Evolutionary conservation across 2,329 filamentous ascomycete species (phyloP), one percentile per base, ranked within the genome.

Genomic region (Microsporum ferrugineum): DNA sequence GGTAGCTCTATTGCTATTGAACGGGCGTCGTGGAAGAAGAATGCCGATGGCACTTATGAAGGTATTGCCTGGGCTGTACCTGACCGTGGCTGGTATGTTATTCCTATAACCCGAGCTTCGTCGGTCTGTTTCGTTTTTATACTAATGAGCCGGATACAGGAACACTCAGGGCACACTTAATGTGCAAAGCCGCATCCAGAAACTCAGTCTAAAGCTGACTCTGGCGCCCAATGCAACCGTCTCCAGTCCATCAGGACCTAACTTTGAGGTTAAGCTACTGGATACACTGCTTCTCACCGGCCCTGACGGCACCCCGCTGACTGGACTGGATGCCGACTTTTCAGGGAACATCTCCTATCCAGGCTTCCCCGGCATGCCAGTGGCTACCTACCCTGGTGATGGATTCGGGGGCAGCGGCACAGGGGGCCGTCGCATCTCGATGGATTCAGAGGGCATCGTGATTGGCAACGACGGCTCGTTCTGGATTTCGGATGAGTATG

Each of bases 401-500:
- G 87, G 86, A 2, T 89, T 87, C 68, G 86, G 86, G 1, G 79
- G 80, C 5, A 66, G 74, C 1, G 85, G 85, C 0, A 69, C 79
- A 0, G 86, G 85, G 5, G 85, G 83, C 1, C 78, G 77, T 61
- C 77, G 83, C 10, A 78, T 88, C 38, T 71, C 81, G 0, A 68
- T 89, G 1, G 87, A 90, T 67, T 74, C 81, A 0, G 87, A 90
- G 73, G 87, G 86, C 0, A 73, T 90, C 0, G 81, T 83, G 0
- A 76, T 89, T 5, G 80, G 79, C 57, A 65, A 73, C 0, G 81
- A 87, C 60, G 83, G 81, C 10, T 77, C 78, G 0, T 88, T 88
- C 73, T 89, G 85, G 84, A 76, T 88, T 43, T 81, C 78, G 5
- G 87, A 89, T 68, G 87, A 89, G 72, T 87, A 88, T 68, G 86